phyloP scores from a whole-genome alignment of 192 early-diverging fungal genomes.

The Coemansia brasiliensis region DNA sequence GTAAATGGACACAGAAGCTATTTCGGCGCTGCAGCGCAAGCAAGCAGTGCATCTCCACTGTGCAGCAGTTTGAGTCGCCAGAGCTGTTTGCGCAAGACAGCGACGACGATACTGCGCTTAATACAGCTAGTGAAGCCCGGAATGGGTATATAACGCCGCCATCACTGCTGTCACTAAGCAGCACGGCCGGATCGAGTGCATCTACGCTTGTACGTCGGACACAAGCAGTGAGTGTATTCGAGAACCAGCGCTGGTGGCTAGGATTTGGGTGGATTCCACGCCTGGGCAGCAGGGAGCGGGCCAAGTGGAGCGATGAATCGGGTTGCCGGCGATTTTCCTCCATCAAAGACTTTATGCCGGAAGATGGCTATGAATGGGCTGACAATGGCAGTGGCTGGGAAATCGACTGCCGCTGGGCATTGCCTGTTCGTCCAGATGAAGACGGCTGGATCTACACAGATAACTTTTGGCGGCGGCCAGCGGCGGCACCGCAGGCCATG shows the following conservation, averaged over 20 bases:
- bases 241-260: slow-evolving; percentile 82
- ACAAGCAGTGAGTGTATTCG: slow-evolving; percentile 56
- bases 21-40: neutral
- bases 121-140: slow-evolving; percentile 1
- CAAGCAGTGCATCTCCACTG: neutral
- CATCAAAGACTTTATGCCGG: slow-evolving; percentile 60
- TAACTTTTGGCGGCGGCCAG: slow-evolving; percentile 64
- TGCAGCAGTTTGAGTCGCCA: slow-evolving; percentile 14
- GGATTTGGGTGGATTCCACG: slow-evolving; percentile 73
- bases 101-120: slow-evolving; percentile 3
- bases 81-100: slow-evolving; percentile 10
- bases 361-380: slow-evolving; percentile 59
- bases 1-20: slow-evolving; percentile 4
- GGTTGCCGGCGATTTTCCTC: slow-evolving; percentile 54
- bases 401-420: slow-evolving; percentile 55
- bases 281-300: slow-evolving; percentile 62
- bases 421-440: slow-evolving; percentile 52
- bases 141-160: slow-evolving; percentile 49
- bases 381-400: slow-evolving; percentile 59
- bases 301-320: slow-evolving; percentile 67
- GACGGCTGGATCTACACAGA: slow-evolving; percentile 71
- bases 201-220: slow-evolving; percentile 30
- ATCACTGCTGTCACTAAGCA: slow-evolving; percentile 32
- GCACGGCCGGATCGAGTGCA: slow-evolving; percentile 27
- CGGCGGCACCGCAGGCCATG: slow-evolving; percentile 42